A percentile compares a stretch with the other conserved stretches of the same genome.
These are phyloP conservation scores for Entomortierella beljakovae DNA, from an alignment of 192 early-diverging fungal genomes.

Conservation along the genomic window DNA sequence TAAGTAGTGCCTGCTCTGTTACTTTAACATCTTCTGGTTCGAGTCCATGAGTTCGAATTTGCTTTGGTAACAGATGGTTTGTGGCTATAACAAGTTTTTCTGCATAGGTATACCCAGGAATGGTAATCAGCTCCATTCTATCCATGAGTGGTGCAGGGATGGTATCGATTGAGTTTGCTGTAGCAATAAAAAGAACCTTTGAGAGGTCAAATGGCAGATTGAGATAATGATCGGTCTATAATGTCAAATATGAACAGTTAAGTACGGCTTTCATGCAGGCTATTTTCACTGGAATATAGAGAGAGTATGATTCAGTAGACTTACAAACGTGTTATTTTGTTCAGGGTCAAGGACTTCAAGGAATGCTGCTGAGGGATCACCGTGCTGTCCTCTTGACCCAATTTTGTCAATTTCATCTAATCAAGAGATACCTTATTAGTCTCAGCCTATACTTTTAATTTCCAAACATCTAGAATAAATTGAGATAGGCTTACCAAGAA, in stretches of 20 bases:
- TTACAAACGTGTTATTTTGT: conserved; percentile 82
- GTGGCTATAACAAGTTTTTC: conserved; percentile 85
- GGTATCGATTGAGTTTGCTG: conserved; percentile 80
- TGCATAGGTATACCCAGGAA: conserved; percentile 86
- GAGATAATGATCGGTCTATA: conserved; percentile 79
- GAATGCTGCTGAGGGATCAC: conserved; percentile 83
- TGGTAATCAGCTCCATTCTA: conserved; percentile 84
- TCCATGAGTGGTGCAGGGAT: conserved; percentile 84
- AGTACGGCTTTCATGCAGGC: no score
- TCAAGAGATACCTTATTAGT: background rate
- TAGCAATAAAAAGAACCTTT: conserved; percentile 85
- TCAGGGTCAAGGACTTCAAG: conserved; percentile 90
- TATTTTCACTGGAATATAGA: no score
- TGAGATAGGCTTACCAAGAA: conserved; percentile 66
- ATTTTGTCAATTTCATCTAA: conserved; percentile 90
- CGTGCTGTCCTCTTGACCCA: conserved; percentile 69
- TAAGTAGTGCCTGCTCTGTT: conserved; percentile 63
- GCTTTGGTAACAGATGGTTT: conserved; percentile 84
- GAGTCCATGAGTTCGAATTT: conserved; percentile 74
- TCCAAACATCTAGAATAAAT: background rate
- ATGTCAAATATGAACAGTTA: no score
- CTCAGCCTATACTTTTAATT: background rate
- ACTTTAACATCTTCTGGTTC: conserved; percentile 59
- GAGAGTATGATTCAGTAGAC: background rate
- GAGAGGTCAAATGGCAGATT: conserved; percentile 74